A percentile compares a stretch with the other conserved stretches of the same genome.
These are phyloP conservation scores for Taphrina flavorubra DNA, from an alignment of 1,139 yeast genomes.

Conservation along the genomic window DNA sequence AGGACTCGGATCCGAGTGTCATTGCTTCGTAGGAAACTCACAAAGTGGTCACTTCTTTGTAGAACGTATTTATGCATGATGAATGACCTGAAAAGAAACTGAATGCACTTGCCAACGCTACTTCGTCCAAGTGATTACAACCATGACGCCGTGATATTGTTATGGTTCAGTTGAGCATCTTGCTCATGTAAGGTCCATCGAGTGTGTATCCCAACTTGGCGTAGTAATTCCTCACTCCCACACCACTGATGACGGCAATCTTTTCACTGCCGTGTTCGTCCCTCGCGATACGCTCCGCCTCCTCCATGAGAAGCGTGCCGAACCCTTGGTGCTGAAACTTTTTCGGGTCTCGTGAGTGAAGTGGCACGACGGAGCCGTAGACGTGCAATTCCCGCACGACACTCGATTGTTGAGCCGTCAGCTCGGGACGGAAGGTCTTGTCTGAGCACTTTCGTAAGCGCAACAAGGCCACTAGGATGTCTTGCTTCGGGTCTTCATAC, in stretches of 20 bases:
- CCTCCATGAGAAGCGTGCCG: slow-evolving; percentile 97
- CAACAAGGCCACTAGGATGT: slow-evolving; percentile 86
- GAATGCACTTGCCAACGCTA: background rate
- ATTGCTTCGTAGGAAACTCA: slow-evolving; percentile 29
- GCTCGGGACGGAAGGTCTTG: slow-evolving; percentile 86
- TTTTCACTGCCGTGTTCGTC: slow-evolving; percentile 94
- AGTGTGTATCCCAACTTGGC: slow-evolving; percentile 86
- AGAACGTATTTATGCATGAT: background rate
- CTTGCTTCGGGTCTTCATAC: slow-evolving; percentile 97
- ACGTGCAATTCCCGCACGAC: slow-evolving; percentile 95
- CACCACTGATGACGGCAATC: slow-evolving; percentile 94
- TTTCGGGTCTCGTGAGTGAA: slow-evolving; percentile 96
- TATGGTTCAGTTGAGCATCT: slow-evolving; percentile 12
- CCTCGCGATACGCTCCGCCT: slow-evolving; percentile 91
- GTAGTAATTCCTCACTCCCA: slow-evolving; percentile 95
- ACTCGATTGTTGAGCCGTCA: slow-evolving; percentile 81
- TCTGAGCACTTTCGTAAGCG: slow-evolving; percentile 88
- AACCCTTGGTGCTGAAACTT: slow-evolving; percentile 99
- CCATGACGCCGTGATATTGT: no score
- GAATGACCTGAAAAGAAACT: background rate
- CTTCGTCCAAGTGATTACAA: background rate
- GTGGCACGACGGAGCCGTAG: slow-evolving; percentile 95
- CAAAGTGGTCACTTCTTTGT: background rate
- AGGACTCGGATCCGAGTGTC: slow-evolving; percentile 30
- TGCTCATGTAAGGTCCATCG: slow-evolving; percentile 63